These are phyloP conservation scores for Collybia sordida DNA, from an alignment of 768 basidiomycete species.

Conservation along the genomic window DNA sequence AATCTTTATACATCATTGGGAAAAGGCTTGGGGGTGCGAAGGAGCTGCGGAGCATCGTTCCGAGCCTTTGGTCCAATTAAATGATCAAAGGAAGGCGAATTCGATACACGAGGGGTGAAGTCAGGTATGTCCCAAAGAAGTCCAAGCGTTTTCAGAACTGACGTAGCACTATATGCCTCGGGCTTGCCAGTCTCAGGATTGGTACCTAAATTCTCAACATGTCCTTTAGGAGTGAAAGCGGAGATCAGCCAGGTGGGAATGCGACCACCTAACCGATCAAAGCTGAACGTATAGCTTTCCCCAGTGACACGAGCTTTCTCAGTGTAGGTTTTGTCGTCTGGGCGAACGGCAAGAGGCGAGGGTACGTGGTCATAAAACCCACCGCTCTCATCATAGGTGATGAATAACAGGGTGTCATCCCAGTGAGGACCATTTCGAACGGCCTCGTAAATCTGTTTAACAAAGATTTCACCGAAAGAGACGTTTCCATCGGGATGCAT, in stretches of 20 bases:
- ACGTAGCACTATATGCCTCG: slow-evolving; percentile 10
- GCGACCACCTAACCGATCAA: slow-evolving; percentile 26
- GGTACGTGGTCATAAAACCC: slow-evolving; percentile 33
- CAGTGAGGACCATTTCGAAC: slow-evolving; percentile 25
- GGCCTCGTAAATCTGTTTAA: slow-evolving; percentile 30
- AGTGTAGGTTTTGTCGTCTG: slow-evolving; percentile 27
- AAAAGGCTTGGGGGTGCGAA: too few species aligned
- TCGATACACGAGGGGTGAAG: slow-evolving; percentile 9
- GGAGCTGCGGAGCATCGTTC: too few species aligned
- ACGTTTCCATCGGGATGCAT: slow-evolving; percentile 25
- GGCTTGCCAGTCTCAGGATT: too few species aligned
- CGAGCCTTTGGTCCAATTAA: too few species aligned
- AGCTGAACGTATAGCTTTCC: slow-evolving; percentile 20
- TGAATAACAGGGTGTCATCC: slow-evolving; percentile 26
- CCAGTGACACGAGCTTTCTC: slow-evolving; percentile 23
- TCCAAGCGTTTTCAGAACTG: slow-evolving; percentile 5
- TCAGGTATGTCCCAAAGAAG: slow-evolving; percentile 12
- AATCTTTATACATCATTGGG: too few species aligned
- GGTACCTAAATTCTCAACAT: slow-evolving; percentile 22
- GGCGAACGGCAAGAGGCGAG: slow-evolving; percentile 24
- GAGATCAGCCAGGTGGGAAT: slow-evolving; percentile 26
- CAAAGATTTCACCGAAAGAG: slow-evolving; percentile 23
- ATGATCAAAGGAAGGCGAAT: slow-evolving; percentile 14
- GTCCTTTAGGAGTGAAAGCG: slow-evolving; percentile 19
- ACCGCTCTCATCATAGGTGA: slow-evolving; percentile 31